Base-by-base conservation (phyloP, 371 early-diverging fungal species). In the Parasitella parasitica region DNA sequence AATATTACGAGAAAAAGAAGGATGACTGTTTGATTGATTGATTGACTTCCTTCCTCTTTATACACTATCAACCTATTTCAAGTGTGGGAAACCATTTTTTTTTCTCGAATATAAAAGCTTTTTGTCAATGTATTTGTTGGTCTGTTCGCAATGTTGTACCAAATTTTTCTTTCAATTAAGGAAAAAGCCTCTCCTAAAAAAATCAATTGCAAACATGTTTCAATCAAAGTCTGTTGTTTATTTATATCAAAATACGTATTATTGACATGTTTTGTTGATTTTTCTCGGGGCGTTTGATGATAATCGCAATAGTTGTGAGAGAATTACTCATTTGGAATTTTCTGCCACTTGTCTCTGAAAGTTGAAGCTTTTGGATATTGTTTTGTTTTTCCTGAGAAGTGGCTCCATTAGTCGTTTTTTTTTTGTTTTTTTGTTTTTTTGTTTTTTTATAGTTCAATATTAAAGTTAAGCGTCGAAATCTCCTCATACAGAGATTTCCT, bases 141-240 rank as follows among this genome's bases (percentile, higher is more conserved):
- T 49, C 49, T 49, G 49, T 49, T 49, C 49, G 49, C 28, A 24
- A 49, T 43, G 43, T 43, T 43, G 43, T 43, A 43, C 43, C 43
- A 43, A 22, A 7, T 43, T 43, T 22, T 22, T 43, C 11, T 18
- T 43, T 18, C 8, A 41, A 41, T 16, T 2, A 39, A 39, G 20
- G 20, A 43, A 22, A 32, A 43, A 20, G 22, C 43, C 20, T 22
- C 43, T 43, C 22, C 22, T 4, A 1, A 22, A n/a, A n/a, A 20
- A 43, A 12, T 3, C 16, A 3, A 38, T 43, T 38, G 18, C 43
- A 43, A 43, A 43, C 43, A 20, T 43, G 43, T 43, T 43, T 43
- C 43, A 43, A 43, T 43, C 43, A 22, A 8, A 18, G 22, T 7
- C 9, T 6, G 8, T 43, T 20, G 18, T 43, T 43, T 43, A 20